Conservation (phyloP, 371 early-diverging fungal species). For the Nosema granulosis region DNA sequence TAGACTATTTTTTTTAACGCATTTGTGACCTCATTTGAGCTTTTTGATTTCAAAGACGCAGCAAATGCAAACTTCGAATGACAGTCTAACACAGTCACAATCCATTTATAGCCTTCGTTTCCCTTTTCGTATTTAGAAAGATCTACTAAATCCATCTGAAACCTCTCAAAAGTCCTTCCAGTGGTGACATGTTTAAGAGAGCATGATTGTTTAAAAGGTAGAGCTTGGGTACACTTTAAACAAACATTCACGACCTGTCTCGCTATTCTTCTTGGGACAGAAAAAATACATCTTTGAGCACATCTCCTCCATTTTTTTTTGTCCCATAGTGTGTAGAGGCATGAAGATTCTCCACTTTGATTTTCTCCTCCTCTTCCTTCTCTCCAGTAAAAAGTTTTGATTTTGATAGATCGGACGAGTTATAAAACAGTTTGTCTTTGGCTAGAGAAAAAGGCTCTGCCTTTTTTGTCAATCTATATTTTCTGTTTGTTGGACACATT, state of each 20-base stretch:
- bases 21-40: background rate
- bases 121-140: background rate
- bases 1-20: background rate
- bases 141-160: background rate
- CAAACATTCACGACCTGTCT: background rate
- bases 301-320: too few species aligned
- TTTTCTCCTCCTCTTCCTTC: too few species aligned
- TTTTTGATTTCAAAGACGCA: background rate
- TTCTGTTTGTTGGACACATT: too few species aligned
- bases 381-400: too few species aligned
- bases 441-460: too few species aligned
- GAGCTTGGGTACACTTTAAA: background rate
- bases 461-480: too few species aligned
- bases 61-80: background rate
- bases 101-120: background rate
- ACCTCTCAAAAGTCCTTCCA: background rate
- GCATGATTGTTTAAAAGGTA: background rate
- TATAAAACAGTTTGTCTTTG: too few species aligned
- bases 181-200: background rate
- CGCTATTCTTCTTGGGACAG: background rate
- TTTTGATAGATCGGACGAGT: too few species aligned
- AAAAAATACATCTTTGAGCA: too few species aligned
- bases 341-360: too few species aligned
- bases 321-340: too few species aligned
- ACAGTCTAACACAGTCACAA: background rate